A percentile compares a stretch with the other conserved stretches of the same genome.
phyloP scores from a whole-genome alignment of 208 protist species.

The Trichomonas gallinae region DNA sequence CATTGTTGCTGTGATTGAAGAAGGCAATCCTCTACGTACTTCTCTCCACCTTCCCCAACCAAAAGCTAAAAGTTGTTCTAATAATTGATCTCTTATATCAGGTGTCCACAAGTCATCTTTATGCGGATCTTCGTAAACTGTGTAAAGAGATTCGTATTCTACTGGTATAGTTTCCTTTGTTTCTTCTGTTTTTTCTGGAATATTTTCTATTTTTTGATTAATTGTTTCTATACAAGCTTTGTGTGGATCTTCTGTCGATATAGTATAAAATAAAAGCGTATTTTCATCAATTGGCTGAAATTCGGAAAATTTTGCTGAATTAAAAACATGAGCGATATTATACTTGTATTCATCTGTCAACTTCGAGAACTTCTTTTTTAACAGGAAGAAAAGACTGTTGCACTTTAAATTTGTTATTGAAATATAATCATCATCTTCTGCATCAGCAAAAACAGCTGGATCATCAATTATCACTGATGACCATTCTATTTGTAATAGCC shows the following conservation, averaged over 20 bases:
- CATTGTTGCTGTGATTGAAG: background rate
- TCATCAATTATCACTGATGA: background rate
- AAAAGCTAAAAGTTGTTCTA: background rate
- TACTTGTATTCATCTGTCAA: background rate
- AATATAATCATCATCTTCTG: background rate
- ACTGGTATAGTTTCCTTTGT: background rate
- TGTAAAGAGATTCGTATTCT: background rate
- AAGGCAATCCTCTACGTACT: background rate
- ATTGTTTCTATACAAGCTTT: background rate
- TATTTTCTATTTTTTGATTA: background rate
- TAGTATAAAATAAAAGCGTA: background rate
- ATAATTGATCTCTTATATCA: background rate
- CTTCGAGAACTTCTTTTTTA: background rate
- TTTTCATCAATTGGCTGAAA: background rate
- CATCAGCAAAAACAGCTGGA: background rate
- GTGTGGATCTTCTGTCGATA: background rate
- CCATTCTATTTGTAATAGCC: background rate
- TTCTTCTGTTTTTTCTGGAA: background rate
- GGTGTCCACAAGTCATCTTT: background rate
- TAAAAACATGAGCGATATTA: background rate
- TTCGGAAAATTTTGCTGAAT: background rate
- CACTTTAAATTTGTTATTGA: background rate
- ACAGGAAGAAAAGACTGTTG: background rate
- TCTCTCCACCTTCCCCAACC: background rate
- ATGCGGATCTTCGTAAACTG: background rate